Evolutionary conservation across 345 rosid genomes (phyloP).

Genomic region (Salix caprea): DNA sequence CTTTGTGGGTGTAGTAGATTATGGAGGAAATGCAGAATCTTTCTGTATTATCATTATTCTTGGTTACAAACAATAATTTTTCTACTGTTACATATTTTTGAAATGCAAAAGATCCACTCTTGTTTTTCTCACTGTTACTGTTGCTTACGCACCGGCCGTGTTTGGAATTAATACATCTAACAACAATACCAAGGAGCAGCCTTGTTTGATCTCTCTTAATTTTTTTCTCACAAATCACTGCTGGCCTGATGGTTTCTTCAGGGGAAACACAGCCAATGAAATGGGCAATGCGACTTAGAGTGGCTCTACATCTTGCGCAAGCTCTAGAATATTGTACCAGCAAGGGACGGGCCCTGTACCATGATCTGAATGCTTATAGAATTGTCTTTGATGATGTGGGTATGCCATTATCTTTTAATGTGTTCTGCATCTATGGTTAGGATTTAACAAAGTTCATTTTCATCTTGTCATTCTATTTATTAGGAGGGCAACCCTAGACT

Average conservation of each 20-base stretch:
- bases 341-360: conserved; percentile 81
- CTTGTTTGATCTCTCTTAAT: background rate
- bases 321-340: conserved; percentile 90
- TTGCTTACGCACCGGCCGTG: background rate
- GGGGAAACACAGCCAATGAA: conserved; percentile 98
- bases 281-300: conserved; percentile 96
- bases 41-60: background rate
- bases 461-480: conserved; percentile 1
- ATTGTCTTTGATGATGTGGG: conserved; percentile 86
- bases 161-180: background rate
- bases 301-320: conserved; percentile 85
- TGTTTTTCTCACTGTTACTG: background rate
- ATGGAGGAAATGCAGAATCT: background rate
- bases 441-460: background rate
- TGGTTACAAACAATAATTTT: background rate
- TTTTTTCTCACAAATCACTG: background rate
- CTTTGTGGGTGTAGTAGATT: background rate
- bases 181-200: background rate
- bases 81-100: background rate
- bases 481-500: conserved; percentile 89
- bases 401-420: conserved; percentile 3
- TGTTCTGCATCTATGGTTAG: background rate
- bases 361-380: conserved; percentile 93
- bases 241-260: conserved; percentile 16
- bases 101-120: background rate